Evolutionary conservation across 805 yeast species (phyloP).

Genomic region (Candida nanaspora): DNA sequence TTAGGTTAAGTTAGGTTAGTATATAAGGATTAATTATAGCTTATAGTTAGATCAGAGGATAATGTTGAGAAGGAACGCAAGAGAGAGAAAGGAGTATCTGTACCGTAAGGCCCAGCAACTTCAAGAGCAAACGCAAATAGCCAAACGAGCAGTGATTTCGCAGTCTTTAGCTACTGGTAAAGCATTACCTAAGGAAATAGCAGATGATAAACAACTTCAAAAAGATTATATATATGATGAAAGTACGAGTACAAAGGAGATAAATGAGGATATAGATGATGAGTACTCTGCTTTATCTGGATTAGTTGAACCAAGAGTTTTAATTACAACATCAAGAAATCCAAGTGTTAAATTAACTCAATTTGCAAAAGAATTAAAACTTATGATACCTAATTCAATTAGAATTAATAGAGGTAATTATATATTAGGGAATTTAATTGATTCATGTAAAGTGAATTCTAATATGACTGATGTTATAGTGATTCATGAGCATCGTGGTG

Average conservation of each 20-base stretch:
- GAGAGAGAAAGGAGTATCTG: slow-evolving; percentile 92
- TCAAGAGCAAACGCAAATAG: slow-evolving; percentile 80
- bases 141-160: slow-evolving; percentile 78
- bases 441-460: slow-evolving; percentile 66
- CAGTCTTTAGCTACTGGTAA: slow-evolving; percentile 90
- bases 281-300: slow-evolving; percentile 89
- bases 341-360: slow-evolving; percentile 83
- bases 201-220: slow-evolving; percentile 79
- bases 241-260: slow-evolving; percentile 38
- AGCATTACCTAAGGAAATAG: slow-evolving; percentile 80
- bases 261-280: slow-evolving; percentile 57
- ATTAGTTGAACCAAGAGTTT: slow-evolving; percentile 78
- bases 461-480: slow-evolving; percentile 80
- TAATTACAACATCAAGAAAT: slow-evolving; percentile 90
- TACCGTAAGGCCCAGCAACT: slow-evolving; percentile 84
- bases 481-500: slow-evolving; percentile 96
- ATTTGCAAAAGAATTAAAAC: slow-evolving; percentile 85
- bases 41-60: too few relatives aligned
- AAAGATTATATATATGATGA: slow-evolving; percentile 85
- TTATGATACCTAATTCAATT: slow-evolving; percentile 83
- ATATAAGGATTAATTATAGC: too few relatives aligned
- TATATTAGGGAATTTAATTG: slow-evolving; percentile 74
- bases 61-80: slow-evolving; percentile 85
- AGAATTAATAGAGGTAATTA: slow-evolving; percentile 92
- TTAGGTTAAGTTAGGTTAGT: too few relatives aligned